These are phyloP conservation scores for Arthroderma sp. DNA, from an alignment of 2,329 filamentous ascomycete genomes.

Conservation along the genomic window DNA sequence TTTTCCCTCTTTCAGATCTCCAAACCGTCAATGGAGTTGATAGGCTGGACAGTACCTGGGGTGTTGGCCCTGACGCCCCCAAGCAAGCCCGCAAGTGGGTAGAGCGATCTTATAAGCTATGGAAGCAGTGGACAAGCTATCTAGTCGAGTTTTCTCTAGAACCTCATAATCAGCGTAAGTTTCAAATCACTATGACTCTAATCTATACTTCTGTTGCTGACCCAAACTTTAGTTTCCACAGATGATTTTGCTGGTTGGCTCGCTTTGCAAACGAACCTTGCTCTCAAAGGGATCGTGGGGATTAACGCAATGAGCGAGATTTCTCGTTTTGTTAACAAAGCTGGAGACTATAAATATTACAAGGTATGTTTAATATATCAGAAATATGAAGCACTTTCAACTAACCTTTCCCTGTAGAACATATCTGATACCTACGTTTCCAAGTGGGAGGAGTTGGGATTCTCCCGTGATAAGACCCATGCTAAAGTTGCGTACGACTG, in stretches of 20 bases:
- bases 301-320: slow-evolving; percentile 67
- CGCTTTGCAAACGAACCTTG: slow-evolving; percentile 67
- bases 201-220: not conserved
- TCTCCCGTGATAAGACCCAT: slow-evolving; percentile 56
- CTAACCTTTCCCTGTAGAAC: slow-evolving; percentile 22
- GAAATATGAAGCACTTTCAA: slow-evolving; percentile 4
- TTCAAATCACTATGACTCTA: not conserved
- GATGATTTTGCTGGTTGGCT: slow-evolving; percentile 74
- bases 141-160: slow-evolving; percentile 62
- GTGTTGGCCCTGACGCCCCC: slow-evolving; percentile 39
- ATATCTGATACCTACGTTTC: slow-evolving; percentile 54
- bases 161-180: slow-evolving; percentile 55
- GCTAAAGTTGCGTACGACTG: slow-evolving; percentile 69
- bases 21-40: slow-evolving; percentile 39
- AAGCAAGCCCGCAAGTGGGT: slow-evolving; percentile 53
- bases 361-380: slow-evolving; percentile 23
- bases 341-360: slow-evolving; percentile 45
- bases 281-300: slow-evolving; percentile 71
- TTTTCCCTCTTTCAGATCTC: slow-evolving; percentile 38
- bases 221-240: slow-evolving; percentile 48
- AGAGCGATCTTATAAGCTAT: slow-evolving; percentile 53
- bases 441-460: slow-evolving; percentile 58
- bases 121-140: slow-evolving; percentile 68
- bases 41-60: slow-evolving; percentile 51
- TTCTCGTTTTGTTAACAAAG: slow-evolving; percentile 47